Conservation (phyloP, 148 eudicot species). For the Fagopyrum esculentum region DNA sequence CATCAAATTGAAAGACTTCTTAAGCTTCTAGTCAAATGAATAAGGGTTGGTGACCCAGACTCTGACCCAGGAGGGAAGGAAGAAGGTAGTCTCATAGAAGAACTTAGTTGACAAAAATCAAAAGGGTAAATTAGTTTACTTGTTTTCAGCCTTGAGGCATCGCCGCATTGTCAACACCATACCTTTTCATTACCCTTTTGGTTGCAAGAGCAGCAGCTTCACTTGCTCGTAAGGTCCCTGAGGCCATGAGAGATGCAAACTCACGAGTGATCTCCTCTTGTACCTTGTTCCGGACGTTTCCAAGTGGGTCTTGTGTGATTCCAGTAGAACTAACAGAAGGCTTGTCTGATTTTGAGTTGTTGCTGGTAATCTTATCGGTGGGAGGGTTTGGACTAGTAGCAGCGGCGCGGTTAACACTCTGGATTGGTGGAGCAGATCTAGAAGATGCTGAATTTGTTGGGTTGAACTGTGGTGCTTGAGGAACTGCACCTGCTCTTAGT, state of each 20-base stretch:
- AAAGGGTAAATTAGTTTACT: not conserved
- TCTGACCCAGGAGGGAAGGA: not conserved
- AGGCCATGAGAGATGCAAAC: constrained; percentile 83
- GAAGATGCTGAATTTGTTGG: constrained; percentile 27
- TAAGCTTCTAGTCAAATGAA: not conserved
- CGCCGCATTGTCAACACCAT: constrained; percentile 48
- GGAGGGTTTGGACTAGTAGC: constrained; percentile 7
- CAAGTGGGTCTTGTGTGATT: constrained; percentile 42
- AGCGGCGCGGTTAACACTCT: constrained; percentile 7
- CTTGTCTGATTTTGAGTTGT: constrained; percentile 7
- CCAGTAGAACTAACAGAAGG: constrained; percentile 20
- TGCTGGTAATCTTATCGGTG: constrained; percentile 15
- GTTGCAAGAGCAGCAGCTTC: constrained; percentile 94
- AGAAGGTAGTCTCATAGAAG: not conserved
- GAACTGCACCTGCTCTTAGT: constrained; percentile 71
- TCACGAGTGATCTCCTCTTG: constrained; percentile 77
- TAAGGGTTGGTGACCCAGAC: not conserved
- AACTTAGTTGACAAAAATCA: not conserved
- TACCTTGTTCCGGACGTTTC: constrained; percentile 70
- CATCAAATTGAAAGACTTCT: not conserved
- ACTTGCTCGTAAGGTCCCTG: constrained; percentile 82
- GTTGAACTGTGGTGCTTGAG: constrained; percentile 79
- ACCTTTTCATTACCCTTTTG: constrained; percentile 74
- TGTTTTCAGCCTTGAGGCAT: constrained; percentile 31
- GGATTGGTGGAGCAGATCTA: constrained; percentile 17